Evolutionary conservation across 1,284 basidiomycete species (phyloP), one percentile per base, ranked within the genome.

Genomic region (Bondarzewia mesenterica): DNA sequence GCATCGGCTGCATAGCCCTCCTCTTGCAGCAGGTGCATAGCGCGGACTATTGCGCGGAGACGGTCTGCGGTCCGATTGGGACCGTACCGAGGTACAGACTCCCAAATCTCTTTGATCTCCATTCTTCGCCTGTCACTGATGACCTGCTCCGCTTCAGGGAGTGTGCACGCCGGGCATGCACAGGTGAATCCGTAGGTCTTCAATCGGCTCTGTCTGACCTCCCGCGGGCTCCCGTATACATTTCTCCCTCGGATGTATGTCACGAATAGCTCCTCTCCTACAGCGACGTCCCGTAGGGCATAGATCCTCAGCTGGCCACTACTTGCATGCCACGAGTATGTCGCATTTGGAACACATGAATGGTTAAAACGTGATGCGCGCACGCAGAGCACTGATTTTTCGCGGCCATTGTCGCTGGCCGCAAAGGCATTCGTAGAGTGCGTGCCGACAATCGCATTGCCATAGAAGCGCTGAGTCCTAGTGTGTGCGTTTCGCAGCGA

Each of bases 151-250:
- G 47, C 37, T n/a, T 42, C 40, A 4, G 22, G 29, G 12, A 44
- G 43, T 20, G 49, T 41, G 42, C 58, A 60, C 6, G 48, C 46
- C 2, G 36, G n/a, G 47, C 58, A 60, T 29, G 42, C 20, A 50
- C 58, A 58, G 16, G 7, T n/a, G 44, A 58, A 60, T 41, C 47
- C 44, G n/a, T 45, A 53, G 2, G 20, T 43, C 32, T 35, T n/a
- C 22, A 54, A 47, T 20, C 50, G 38, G 18, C 15, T 23, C 10
- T 44, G 51, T 10, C 58, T 47, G 6, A 48, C 48, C 10, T 20
- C 44, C 32, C 56, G 50, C 0, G 49, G 49, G 41, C 51, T 56
- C 16, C 56, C 57, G 26, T 56, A 57, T 10, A 57, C 47, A 37
- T 54, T 50, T n/a, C 54, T 49, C 16, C 48, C 42, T 2, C 16